Conservation (phyloP, 306 rosid species). For the Quercus ilex region DNA sequence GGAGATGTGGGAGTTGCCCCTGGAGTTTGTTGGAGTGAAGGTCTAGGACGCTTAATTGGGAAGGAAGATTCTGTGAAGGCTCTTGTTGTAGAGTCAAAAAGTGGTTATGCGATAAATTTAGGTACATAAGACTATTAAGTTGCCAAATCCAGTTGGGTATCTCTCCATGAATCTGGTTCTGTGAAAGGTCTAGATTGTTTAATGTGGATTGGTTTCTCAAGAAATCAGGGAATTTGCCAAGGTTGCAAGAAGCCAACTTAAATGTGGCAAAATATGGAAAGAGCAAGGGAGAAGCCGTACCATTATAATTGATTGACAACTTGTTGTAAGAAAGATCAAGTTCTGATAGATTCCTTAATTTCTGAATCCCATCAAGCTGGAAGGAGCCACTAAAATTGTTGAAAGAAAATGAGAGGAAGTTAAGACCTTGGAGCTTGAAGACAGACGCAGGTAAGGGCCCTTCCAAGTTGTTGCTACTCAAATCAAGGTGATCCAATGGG, state of each 20-base stretch:
- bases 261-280: constrained; percentile 11
- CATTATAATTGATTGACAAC: neutral
- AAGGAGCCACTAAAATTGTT: constrained; percentile 49
- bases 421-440: constrained; percentile 10
- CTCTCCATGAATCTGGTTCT: constrained; percentile 33
- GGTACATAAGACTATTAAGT: fast-evolving
- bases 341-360: constrained; percentile 7
- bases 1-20: constrained; percentile 24
- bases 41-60: neutral
- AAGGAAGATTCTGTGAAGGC: neutral
- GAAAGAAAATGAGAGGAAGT: constrained; percentile 11
- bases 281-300: neutral
- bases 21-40: constrained; percentile 38
- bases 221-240: constrained; percentile 29
- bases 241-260: constrained; percentile 30
- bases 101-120: constrained; percentile 47
- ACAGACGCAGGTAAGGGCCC: constrained; percentile 35
- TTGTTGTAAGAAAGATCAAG: constrained; percentile 45
- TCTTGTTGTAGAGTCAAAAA: constrained; percentile 3
- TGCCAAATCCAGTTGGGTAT: constrained; percentile 55
- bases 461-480: constrained; percentile 42
- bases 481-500: constrained; percentile 37
- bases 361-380: neutral
- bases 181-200: constrained; percentile 31
- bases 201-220: constrained; percentile 24